Base-by-base conservation (phyloP, 2,329 filamentous ascomycete genomes). In the Aspergillus ruber region DNA sequence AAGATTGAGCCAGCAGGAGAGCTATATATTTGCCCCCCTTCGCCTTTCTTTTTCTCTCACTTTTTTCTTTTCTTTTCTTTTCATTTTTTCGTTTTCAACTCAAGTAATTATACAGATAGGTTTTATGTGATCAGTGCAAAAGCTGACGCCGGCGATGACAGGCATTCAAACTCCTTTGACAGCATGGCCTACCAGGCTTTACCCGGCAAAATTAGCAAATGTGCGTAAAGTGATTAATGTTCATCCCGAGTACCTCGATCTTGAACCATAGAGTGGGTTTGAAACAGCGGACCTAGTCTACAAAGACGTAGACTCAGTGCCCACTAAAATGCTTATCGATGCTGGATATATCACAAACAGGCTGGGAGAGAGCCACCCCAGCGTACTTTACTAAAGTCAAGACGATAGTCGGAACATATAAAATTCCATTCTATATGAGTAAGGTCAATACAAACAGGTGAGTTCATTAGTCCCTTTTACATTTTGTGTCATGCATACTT, bases 301-400 rank as follows among this genome's bases (percentile, higher is more conserved):
- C 32, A 7, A 50, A 12, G 48, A 50, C 44, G 18, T 36, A 21
- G 23, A 43, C 29, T 43, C 43, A 2, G 42, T 29, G 15, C 38
- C 47, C 8, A 50, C 44, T 17, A 20, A 2, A 38, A 9, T 39
- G 5, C 45, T 50, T 29, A 20, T 45, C 23, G 18, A 43, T 36
- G 29, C 15, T 7, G 44, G 48, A 8, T 41, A 35, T 27, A 8
- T 47, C 13, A 10, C 6, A 12, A 33, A 23, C 7, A 7, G 27
- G 77, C 77, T 74, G 66, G 67, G 18, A 40, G 3, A 53, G 43
- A 6, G 51, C 25, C 47, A 44, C 42, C 3, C 73, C 67, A 1
- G 54, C 64, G 27, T 79, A 76, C 53, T 72, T 68, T 21, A 71
- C 80, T 4, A 76, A 80, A 46, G 75, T 80, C 33, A 79, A 79